A percentile compares a stretch with the other conserved stretches of the same genome.
These are phyloP conservation scores for Naegleria fowleri DNA, from an alignment of 208 protist species.

Conservation along the genomic window DNA sequence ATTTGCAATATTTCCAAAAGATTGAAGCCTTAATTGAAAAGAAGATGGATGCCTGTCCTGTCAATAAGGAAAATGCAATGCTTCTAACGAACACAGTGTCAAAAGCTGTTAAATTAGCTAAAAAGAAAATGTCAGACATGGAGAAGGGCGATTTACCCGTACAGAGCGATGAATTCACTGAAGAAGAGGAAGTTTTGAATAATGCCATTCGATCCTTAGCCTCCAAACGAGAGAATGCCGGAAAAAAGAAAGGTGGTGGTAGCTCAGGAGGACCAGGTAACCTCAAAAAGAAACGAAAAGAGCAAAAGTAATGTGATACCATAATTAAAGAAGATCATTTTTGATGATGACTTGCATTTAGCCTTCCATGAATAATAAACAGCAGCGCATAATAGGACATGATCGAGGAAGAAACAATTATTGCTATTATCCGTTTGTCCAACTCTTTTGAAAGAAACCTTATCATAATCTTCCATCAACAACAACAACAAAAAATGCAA, in stretches of 20 bases:
- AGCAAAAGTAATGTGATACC: neutral
- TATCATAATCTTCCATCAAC: too few species aligned
- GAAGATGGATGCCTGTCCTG: slow-evolving; percentile 49
- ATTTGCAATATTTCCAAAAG: slow-evolving; percentile 95
- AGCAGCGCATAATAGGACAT: too few species aligned
- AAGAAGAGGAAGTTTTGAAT: neutral
- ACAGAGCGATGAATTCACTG: neutral
- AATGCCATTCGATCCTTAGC: neutral
- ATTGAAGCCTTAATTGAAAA: slow-evolving; percentile 91
- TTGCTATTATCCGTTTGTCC: too few species aligned
- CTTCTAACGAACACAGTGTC: neutral
- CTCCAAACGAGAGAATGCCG: neutral
- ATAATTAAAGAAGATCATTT: too few species aligned
- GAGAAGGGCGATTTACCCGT: neutral
- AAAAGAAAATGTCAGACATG: neutral
- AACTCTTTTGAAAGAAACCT: too few species aligned
- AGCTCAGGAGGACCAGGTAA: neutral
- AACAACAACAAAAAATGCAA: too few species aligned
- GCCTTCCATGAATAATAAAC: too few species aligned
- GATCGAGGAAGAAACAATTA: too few species aligned
- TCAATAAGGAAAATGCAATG: slow-evolving; percentile 1
- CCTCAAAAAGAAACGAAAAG: neutral
- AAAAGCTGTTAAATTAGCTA: neutral
- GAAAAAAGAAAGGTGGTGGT: neutral
- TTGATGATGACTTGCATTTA: too few species aligned